Percentiles rank a stretch among this genome's conserved stretches.
phyloP scores from a whole-genome alignment of 139 green algal species.

The Gonium pectorale region DNA sequence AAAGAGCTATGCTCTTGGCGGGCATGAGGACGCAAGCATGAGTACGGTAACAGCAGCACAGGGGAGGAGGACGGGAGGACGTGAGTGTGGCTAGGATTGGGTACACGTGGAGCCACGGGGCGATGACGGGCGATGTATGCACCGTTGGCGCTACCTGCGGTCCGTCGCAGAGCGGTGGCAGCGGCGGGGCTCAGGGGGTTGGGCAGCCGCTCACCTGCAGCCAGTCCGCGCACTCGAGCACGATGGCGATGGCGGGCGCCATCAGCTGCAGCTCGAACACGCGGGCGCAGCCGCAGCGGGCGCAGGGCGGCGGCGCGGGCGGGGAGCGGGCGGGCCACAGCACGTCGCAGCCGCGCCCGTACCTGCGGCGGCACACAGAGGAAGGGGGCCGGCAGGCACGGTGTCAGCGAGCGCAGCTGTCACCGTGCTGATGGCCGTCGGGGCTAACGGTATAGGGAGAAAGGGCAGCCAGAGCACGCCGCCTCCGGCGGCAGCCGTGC shows the following conservation, averaged over 20 bases:
- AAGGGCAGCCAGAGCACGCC: no score
- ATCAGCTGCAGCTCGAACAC: constrained; percentile 81
- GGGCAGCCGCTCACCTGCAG: constrained; percentile 2
- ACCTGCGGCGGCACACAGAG: constrained; percentile 47
- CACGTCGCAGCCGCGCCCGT: constrained; percentile 38
- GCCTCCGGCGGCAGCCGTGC: no score
- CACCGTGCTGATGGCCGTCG: neutral
- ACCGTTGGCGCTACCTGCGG: no score
- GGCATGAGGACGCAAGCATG: no score
- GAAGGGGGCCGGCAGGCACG: neutral
- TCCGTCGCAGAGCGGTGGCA: neutral
- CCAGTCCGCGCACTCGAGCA: constrained; percentile 68
- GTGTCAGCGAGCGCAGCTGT: neutral
- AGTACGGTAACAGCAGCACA: no score
- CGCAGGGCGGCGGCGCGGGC: constrained; percentile 49
- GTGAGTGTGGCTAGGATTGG: no score
- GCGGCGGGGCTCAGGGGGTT: neutral
- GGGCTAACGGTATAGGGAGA: neutral
- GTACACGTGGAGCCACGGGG: no score
- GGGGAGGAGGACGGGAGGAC: no score
- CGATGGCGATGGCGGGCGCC: constrained; percentile 66
- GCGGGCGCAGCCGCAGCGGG: constrained; percentile 48
- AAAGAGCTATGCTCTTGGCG: no score
- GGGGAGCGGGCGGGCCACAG: constrained; percentile 57
- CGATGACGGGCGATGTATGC: no score